These are phyloP conservation scores for Penstemon barbatus DNA, from an alignment of 257 asterid species.

Conservation along the genomic window DNA sequence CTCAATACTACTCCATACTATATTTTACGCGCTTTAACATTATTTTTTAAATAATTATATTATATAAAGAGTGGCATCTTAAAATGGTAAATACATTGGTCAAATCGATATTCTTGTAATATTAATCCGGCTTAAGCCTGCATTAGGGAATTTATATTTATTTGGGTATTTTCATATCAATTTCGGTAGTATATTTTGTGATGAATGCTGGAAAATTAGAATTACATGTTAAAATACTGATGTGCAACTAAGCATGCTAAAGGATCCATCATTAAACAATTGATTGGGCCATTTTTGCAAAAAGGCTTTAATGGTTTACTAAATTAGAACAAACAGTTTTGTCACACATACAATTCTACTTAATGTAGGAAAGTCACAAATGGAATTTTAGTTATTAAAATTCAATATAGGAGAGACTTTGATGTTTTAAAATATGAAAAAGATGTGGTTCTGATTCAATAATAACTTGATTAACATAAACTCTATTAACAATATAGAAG, in stretches of 20 bases:
- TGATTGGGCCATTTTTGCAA: not conserved
- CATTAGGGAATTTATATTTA: conserved; percentile 10
- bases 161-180: not conserved
- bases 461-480: too few relatives aligned
- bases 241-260: conserved; percentile 18
- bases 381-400: too few relatives aligned
- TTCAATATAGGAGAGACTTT: too few relatives aligned
- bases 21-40: too few relatives aligned
- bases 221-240: not conserved
- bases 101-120: conserved; percentile 23
- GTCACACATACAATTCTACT: conserved; percentile 15
- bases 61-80: conserved; percentile 11
- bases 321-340: conserved; percentile 22
- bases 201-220: too few relatives aligned
- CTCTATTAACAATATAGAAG: too few relatives aligned
- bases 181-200: too few relatives aligned
- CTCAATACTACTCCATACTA: too few relatives aligned
- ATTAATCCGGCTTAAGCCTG: conserved; percentile 35
- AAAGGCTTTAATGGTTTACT: conserved; percentile 25
- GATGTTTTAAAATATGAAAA: too few relatives aligned
- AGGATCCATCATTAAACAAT: conserved; percentile 1
- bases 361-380: not conserved
- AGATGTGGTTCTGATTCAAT: too few relatives aligned
- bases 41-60: not conserved
- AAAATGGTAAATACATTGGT: conserved; percentile 21